Conservation (phyloP, 2,329 filamentous ascomycete genomes). For the Paecilomyces sp. region DNA sequence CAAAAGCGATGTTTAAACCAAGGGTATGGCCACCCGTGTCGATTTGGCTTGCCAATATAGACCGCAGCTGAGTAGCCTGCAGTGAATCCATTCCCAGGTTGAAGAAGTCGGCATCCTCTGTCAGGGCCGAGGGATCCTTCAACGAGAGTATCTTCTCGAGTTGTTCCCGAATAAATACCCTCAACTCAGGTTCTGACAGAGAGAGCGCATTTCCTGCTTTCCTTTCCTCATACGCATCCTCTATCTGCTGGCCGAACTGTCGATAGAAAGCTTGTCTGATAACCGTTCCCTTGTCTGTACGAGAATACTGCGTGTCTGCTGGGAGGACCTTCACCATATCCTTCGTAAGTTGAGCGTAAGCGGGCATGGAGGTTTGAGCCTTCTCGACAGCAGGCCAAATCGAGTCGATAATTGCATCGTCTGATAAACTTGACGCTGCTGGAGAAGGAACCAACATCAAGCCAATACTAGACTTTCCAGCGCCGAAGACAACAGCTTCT, state of each 20-base stretch:
- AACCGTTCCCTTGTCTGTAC: conserved; percentile 52
- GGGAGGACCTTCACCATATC: conserved; percentile 48
- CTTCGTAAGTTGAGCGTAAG: conserved; percentile 46
- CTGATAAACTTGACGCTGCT: conserved; percentile 32
- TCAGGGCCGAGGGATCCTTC: conserved; percentile 12
- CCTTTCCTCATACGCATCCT: conserved; percentile 33
- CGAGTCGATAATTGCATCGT: conserved; percentile 40
- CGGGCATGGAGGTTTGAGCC: conserved; percentile 45
- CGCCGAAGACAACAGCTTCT: conserved; percentile 8
- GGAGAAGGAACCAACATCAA: conserved; percentile 47
- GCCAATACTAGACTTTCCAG: conserved; percentile 10
- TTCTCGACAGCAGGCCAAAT: conserved; percentile 46
- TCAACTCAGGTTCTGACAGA: conserved; percentile 21
- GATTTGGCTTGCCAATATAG: conserved; percentile 44
- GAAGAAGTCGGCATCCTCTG: conserved; percentile 51
- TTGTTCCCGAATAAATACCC: conserved; percentile 25
- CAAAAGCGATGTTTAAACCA: conserved; percentile 53
- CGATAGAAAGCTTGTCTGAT: conserved; percentile 47
- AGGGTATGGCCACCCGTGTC: conserved; percentile 42
- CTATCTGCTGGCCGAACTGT: conserved; percentile 42
- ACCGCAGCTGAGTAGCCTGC: conserved; percentile 51
- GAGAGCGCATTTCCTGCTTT: conserved; percentile 15
- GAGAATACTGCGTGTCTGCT: conserved; percentile 39
- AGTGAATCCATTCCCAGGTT: conserved; percentile 51
- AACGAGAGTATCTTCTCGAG: conserved; percentile 17